These are phyloP conservation scores for Lepiota subincarnata DNA, from an alignment of 768 basidiomycete species.

Conservation along the genomic window DNA sequence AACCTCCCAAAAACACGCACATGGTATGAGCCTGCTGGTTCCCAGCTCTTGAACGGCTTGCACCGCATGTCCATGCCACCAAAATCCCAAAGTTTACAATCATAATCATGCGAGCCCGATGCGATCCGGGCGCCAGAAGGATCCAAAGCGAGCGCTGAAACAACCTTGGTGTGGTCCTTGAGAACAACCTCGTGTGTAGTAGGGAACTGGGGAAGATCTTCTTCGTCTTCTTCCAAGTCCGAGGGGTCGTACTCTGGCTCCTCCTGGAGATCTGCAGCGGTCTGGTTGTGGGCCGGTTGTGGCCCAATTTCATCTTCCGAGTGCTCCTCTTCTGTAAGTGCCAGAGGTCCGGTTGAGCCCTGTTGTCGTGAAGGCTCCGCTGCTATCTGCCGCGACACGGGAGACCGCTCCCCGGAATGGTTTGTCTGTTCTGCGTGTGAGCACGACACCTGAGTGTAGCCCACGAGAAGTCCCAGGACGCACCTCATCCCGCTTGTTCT, in stretches of 20 bases:
- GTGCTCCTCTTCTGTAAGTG: conserved; percentile 9
- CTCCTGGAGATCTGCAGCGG: conserved; percentile 21
- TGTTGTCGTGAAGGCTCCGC: conserved; percentile 6
- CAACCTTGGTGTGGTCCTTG: conserved; percentile 95
- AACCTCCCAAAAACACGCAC: conserved; percentile 39
- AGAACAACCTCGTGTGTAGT: conserved; percentile 86
- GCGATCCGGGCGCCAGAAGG: conserved; percentile 90
- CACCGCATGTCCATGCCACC: conserved; percentile 91
- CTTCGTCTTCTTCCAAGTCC: conserved; percentile 42
- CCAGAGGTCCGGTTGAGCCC: not conserved
- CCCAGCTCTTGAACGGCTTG: conserved; percentile 96
- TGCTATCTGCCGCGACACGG: conserved; percentile 18
- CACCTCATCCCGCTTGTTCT: conserved; percentile 57
- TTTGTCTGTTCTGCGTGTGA: conserved; percentile 10
- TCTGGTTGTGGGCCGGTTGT: conserved; percentile 18
- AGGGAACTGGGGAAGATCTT: conserved; percentile 61
- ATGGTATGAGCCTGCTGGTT: conserved; percentile 90
- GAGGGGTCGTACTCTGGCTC: conserved; percentile 60
- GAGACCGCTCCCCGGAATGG: conserved; percentile 1
- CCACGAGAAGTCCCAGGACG: conserved; percentile 11
- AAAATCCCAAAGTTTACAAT: conserved; percentile 98
- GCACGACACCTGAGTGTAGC: not conserved
- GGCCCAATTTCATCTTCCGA: conserved; percentile 24
- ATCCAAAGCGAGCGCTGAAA: conserved; percentile 89
- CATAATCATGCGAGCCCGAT: conserved; percentile 95